These are phyloP conservation scores for Citrus unshiu DNA, from an alignment of 345 rosid genomes.

Conservation along the genomic window DNA sequence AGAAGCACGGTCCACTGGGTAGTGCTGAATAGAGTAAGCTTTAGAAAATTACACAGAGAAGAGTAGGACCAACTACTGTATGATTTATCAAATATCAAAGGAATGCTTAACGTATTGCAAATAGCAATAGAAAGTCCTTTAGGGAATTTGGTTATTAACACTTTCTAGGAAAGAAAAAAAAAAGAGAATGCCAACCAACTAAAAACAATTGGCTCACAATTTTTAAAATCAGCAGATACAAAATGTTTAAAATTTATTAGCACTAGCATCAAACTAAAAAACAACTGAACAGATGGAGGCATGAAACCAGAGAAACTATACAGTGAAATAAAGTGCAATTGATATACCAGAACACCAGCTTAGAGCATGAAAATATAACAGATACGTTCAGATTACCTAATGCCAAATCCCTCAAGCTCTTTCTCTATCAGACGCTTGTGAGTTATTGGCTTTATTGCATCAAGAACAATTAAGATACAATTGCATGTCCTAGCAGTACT, in stretches of 20 bases:
- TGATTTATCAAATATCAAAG: neutral
- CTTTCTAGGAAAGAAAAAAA: neutral
- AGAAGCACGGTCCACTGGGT: neutral
- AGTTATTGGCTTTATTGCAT: slow-evolving; percentile 97
- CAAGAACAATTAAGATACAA: slow-evolving; percentile 91
- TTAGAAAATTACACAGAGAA: neutral
- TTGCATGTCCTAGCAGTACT: slow-evolving; percentile 98
- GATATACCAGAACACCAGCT: neutral
- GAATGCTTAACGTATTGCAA: neutral
- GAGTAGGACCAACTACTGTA: neutral
- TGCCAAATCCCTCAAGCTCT: slow-evolving; percentile 99
- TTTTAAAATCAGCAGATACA: neutral
- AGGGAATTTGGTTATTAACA: neutral
- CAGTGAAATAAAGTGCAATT: neutral
- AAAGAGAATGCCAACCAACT: neutral
- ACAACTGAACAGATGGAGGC: neutral
- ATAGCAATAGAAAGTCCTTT: neutral
- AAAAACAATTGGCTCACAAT: neutral
- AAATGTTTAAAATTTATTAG: neutral
- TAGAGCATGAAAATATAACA: neutral
- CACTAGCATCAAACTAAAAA: neutral
- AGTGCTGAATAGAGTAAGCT: neutral
- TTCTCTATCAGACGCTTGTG: slow-evolving; percentile 98
- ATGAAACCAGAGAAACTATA: neutral
- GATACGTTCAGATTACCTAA: slow-evolving; percentile 47